A percentile compares a stretch with the other conserved stretches of the same genome.
Conservation (phyloP, 225 moss, liverwort and hornwort genomes). For the Pseudisothecium myosuroides region DNA sequence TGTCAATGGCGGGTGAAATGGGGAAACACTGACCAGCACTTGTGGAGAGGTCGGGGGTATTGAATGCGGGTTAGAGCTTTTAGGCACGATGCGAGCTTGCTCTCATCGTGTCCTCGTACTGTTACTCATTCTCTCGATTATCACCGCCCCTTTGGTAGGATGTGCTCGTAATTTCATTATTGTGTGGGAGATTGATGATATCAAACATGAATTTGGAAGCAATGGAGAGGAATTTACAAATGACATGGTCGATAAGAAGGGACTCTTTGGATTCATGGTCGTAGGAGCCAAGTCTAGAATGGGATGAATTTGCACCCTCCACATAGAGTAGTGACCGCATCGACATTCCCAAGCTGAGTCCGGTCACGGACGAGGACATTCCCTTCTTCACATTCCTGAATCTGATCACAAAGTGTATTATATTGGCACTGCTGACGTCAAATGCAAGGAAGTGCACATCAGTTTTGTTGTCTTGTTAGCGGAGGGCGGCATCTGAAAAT, state of each 20-base stretch:
- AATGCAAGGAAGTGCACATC: too few relatives aligned
- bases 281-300: constrained; percentile 20
- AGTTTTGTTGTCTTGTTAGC: too few relatives aligned
- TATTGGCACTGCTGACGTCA: too few relatives aligned
- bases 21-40: too few relatives aligned
- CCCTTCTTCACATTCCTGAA: too few relatives aligned
- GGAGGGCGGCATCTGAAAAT: too few relatives aligned
- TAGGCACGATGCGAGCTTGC: not conserved
- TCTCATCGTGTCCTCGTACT: not conserved
- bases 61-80: not conserved
- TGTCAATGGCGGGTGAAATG: too few relatives aligned
- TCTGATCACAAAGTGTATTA: too few relatives aligned
- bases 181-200: constrained; percentile 44
- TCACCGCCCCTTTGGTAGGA: not conserved
- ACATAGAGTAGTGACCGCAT: too few relatives aligned
- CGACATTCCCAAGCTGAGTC: too few relatives aligned
- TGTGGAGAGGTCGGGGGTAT: too few relatives aligned
- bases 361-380: too few relatives aligned
- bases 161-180: constrained; percentile 39
- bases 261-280: constrained; percentile 11
- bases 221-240: constrained; percentile 21
- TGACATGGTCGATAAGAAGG: constrained; percentile 2
- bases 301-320: constrained; percentile 32
- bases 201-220: constrained; percentile 5
- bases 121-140: not conserved